These are phyloP conservation scores for Aureobasidium sp. DNA, from an alignment of 2,329 filamentous ascomycete species.

Conservation along the genomic window DNA sequence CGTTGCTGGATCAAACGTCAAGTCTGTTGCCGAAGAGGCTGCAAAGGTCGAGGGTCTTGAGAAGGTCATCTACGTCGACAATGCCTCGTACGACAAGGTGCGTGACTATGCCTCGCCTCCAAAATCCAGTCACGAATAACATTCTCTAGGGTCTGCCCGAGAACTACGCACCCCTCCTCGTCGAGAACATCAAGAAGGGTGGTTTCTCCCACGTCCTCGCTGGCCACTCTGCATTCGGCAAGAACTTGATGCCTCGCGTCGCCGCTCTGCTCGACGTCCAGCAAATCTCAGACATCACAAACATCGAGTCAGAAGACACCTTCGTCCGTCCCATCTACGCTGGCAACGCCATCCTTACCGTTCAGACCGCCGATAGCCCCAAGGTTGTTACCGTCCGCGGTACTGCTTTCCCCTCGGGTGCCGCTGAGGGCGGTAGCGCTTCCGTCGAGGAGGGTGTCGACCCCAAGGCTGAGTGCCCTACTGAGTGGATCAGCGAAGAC, in stretches of 20 bases:
- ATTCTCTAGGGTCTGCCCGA: constrained; percentile 65
- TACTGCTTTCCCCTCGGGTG: constrained; percentile 77
- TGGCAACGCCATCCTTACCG: constrained; percentile 92
- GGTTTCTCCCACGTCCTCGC: constrained; percentile 88
- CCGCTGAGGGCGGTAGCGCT: constrained; percentile 65
- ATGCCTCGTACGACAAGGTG: constrained; percentile 86
- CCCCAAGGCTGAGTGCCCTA: constrained; percentile 63
- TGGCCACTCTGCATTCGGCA: constrained; percentile 91
- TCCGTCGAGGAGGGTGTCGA: constrained; percentile 75
- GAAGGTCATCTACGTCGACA: constrained; percentile 86
- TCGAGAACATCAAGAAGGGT: constrained; percentile 95
- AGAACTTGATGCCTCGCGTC: constrained; percentile 85
- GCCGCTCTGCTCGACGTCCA: constrained; percentile 87
- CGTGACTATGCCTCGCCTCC: background rate
- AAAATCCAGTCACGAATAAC: background rate
- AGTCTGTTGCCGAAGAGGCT: constrained; percentile 70
- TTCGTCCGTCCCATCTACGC: constrained; percentile 97
- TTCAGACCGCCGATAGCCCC: constrained; percentile 76
- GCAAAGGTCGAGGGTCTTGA: constrained; percentile 85
- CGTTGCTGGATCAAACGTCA: constrained; percentile 72
- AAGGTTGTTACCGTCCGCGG: constrained; percentile 91
- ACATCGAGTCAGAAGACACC: constrained; percentile 76
- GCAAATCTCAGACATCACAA: constrained; percentile 87
- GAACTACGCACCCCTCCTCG: constrained; percentile 85
- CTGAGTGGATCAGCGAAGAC: constrained; percentile 91